phyloP scores from a whole-genome alignment of 495 filamentous ascomycete species.

The Haplographium delicatum region DNA sequence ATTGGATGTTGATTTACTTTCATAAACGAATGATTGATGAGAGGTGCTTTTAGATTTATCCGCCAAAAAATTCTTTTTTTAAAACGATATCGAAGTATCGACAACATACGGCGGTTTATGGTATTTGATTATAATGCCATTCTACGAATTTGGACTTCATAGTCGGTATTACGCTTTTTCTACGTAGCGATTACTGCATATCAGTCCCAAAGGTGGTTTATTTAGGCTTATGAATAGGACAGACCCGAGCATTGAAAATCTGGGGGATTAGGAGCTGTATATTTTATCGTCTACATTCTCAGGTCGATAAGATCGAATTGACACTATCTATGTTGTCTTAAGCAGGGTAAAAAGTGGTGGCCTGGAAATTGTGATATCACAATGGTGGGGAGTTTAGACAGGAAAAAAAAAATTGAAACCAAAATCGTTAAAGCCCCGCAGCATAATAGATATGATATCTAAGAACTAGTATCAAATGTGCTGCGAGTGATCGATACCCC shows the following conservation, averaged over 20 bases:
- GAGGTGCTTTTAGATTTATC: slow-evolving; percentile 7
- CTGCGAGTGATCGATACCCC: too few relatives aligned
- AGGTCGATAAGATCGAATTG: neutral
- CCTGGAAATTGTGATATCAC: slow-evolving; percentile 2
- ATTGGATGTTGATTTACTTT: slow-evolving; percentile 89
- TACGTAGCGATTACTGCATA: slow-evolving; percentile 15
- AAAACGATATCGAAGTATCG: slow-evolving; percentile 3
- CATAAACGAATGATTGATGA: slow-evolving; percentile 39
- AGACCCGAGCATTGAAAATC: neutral
- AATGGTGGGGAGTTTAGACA: neutral
- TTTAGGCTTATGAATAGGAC: slow-evolving; percentile 2
- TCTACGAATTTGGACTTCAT: slow-evolving; percentile 3
- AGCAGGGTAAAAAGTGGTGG: neutral
- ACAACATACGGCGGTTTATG: slow-evolving; percentile 15
- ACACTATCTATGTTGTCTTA: slow-evolving; percentile 4
- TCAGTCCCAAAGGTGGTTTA: slow-evolving; percentile 3
- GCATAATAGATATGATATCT: too few relatives aligned
- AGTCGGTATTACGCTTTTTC: slow-evolving; percentile 17
- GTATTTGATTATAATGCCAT: slow-evolving; percentile 12
- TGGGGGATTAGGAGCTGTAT: slow-evolving; percentile 1
- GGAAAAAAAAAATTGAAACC: slow-evolving; percentile 5
- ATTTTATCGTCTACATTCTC: slow-evolving; percentile 8
- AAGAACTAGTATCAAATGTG: too few relatives aligned
- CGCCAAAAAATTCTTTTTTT: slow-evolving; percentile 13
- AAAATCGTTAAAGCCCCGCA: slow-evolving; percentile 1